These are phyloP conservation scores for Puccinia polysora DNA, from an alignment of 1,284 basidiomycete species.

Conservation along the genomic window DNA sequence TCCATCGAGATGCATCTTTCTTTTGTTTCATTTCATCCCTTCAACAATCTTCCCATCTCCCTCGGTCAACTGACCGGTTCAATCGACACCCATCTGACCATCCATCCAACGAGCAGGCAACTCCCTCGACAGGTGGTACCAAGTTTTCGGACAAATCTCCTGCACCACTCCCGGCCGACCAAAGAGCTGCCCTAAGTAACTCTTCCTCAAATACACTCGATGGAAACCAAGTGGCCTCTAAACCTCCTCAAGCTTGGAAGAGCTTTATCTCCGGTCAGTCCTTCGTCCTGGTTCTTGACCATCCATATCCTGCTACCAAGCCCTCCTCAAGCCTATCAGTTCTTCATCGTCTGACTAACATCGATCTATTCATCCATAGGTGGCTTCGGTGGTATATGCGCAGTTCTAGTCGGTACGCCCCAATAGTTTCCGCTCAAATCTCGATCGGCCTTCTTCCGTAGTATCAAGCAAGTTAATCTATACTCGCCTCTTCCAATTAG, in stretches of 20 bases:
- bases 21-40: no score
- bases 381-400: constrained; percentile 80
- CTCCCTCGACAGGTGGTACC: constrained; percentile 28
- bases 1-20: no score
- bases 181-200: constrained; percentile 23
- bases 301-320: no score
- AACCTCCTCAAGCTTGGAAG: constrained; percentile 32
- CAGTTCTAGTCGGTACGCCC: constrained; percentile 76
- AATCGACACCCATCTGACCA: no score
- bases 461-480: neutral
- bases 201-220: constrained; percentile 29
- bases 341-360: constrained; percentile 61
- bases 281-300: neutral
- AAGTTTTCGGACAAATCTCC: constrained; percentile 36
- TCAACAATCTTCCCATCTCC: no score
- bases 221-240: constrained; percentile 5
- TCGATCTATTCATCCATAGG: constrained; percentile 68
- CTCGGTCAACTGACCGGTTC: no score
- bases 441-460: neutral
- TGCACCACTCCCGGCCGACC: constrained; percentile 17
- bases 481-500: constrained; percentile 54
- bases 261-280: constrained; percentile 41
- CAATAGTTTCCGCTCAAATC: constrained; percentile 43
- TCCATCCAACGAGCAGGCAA: no score
- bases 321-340: no score